Evolutionary conservation across 352 stramenopile genomes (phyloP).

Genomic region (Aphanomyces astaci): DNA sequence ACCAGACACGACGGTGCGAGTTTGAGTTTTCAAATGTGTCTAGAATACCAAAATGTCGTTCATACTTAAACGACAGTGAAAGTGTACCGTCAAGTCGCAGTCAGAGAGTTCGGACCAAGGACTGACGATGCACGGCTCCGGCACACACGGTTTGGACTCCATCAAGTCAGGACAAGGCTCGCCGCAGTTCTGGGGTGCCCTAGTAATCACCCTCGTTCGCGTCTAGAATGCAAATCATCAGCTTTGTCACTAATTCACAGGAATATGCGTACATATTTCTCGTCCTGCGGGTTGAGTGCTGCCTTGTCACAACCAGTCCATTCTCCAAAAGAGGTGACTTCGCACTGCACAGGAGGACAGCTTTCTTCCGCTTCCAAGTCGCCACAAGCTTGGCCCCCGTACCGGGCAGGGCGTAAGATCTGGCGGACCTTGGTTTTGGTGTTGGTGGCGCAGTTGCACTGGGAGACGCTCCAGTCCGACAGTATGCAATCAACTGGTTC

Average conservation of each 20-base stretch:
- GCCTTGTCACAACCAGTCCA: slow-evolving; percentile 39
- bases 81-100: slow-evolving; percentile 26
- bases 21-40: slow-evolving; percentile 35
- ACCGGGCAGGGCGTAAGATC: slow-evolving; percentile 25
- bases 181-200: slow-evolving; percentile 32
- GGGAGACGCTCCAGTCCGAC: slow-evolving; percentile 35
- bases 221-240: slow-evolving; percentile 27
- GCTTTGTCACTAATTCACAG: background rate
- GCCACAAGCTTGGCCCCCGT: slow-evolving; percentile 40
- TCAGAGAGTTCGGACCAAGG: slow-evolving; percentile 36
- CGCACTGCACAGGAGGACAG: slow-evolving; percentile 43
- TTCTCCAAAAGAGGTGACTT: slow-evolving; percentile 34
- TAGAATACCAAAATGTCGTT: background rate
- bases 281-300: slow-evolving; percentile 22
- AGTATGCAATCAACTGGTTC: slow-evolving; percentile 57
- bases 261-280: background rate
- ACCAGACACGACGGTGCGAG: slow-evolving; percentile 31
- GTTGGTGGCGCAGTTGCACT: slow-evolving; percentile 32
- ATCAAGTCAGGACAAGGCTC: slow-evolving; percentile 30
- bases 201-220: slow-evolving; percentile 32
- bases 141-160: slow-evolving; percentile 36
- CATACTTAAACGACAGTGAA: background rate
- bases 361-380: slow-evolving; percentile 31
- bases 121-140: slow-evolving; percentile 39
- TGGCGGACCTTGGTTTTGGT: slow-evolving; percentile 37